Percentiles rank a stretch among this genome's conserved stretches.
These are phyloP conservation scores for Boletellus sp. DNA, from an alignment of 768 basidiomycete genomes.

Conservation along the genomic window DNA sequence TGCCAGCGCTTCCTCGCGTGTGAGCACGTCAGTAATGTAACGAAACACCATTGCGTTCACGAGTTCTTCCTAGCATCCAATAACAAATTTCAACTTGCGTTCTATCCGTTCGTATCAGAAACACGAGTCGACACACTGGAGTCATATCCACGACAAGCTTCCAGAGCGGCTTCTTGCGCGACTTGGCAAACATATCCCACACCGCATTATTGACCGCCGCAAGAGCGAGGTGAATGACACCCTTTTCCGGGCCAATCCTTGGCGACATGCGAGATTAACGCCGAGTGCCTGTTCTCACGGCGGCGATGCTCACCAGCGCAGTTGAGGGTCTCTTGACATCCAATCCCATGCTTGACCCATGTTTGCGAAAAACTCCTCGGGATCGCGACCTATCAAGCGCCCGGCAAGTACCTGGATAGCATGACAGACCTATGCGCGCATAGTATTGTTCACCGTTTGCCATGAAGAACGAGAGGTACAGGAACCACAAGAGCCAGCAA, in stretches of 20 bases:
- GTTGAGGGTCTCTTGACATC: constrained; percentile 79
- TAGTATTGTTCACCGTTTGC: neutral
- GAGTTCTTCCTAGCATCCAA: constrained; percentile 57
- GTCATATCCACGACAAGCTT: constrained; percentile 88
- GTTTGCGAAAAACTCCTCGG: constrained; percentile 76
- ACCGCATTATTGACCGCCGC: constrained; percentile 87
- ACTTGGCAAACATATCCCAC: constrained; percentile 86
- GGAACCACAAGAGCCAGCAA: no score
- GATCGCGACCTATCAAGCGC: constrained; percentile 77
- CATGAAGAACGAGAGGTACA: no score
- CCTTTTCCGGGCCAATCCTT: constrained; percentile 91
- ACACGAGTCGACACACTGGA: constrained; percentile 41
- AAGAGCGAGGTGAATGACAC: constrained; percentile 84
- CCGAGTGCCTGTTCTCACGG: neutral
- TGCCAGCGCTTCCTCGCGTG: constrained; percentile 79
- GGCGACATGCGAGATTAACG: neutral
- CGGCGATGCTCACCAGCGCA: constrained; percentile 63
- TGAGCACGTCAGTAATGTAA: constrained; percentile 90
- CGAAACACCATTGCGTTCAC: constrained; percentile 75
- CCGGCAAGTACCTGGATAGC: constrained; percentile 77
- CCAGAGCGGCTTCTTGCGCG: constrained; percentile 84
- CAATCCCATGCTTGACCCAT: constrained; percentile 90
- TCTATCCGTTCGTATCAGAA: constrained; percentile 8
- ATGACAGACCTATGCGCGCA: constrained; percentile 52
- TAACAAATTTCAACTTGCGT: neutral